These are phyloP conservation scores for Adansonia grandidieri DNA, from an alignment of 441 rosid species.

Conservation along the genomic window DNA sequence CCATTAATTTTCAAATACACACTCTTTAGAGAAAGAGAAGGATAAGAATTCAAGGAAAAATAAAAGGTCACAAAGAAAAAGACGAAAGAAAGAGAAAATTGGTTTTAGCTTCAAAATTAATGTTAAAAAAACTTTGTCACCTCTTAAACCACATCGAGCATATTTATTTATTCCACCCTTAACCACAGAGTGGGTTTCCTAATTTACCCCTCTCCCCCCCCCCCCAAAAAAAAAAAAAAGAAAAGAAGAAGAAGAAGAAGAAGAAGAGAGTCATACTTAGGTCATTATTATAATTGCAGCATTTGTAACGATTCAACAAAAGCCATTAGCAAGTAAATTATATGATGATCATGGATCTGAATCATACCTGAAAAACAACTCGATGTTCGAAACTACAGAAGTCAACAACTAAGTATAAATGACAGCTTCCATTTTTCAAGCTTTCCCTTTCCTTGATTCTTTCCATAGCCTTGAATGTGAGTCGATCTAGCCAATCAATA, in stretches of 20 bases:
- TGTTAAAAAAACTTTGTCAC: background rate
- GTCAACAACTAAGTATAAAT: constrained; percentile 81
- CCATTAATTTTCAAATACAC: background rate
- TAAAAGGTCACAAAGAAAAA: background rate
- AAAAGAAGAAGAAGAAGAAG: background rate
- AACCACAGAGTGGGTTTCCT: background rate
- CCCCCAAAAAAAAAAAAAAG: background rate
- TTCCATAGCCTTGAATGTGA: constrained; percentile 83
- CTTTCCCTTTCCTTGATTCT: constrained; percentile 81
- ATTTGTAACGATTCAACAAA: constrained; percentile 11
- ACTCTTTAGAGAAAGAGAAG: background rate
- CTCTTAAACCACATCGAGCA: background rate
- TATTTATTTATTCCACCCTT: background rate
- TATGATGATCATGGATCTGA: background rate
- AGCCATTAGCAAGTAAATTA: background rate
- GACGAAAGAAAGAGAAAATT: background rate
- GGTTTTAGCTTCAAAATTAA: background rate
- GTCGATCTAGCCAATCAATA: constrained; percentile 91
- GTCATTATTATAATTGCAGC: constrained; percentile 2
- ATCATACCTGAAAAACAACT: constrained; percentile 93
- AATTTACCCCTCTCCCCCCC: background rate
- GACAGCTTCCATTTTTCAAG: constrained; percentile 70
- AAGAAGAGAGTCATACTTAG: constrained; percentile 2
- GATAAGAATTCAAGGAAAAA: background rate
- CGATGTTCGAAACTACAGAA: constrained; percentile 94